Evolutionary conservation across 2,329 filamentous ascomycete species (phyloP).

Genomic region (Fusarium nygamai): DNA sequence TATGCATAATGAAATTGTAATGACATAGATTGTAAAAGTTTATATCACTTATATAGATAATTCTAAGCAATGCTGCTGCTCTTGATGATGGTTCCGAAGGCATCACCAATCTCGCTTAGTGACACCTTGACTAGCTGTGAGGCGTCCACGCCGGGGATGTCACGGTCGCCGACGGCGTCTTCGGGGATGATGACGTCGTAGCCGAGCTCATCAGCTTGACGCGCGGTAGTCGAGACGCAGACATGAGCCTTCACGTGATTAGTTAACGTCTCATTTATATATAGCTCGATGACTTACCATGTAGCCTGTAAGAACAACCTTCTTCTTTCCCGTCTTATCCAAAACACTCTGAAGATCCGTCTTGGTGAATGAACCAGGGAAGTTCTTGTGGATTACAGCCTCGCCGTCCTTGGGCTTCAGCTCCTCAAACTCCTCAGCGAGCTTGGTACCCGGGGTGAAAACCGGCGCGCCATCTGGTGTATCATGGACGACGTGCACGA

Average conservation of each 20-base stretch:
- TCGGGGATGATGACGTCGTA: conserved; percentile 71
- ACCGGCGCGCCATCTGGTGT: conserved; percentile 70
- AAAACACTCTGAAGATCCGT: conserved; percentile 66
- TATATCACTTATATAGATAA: no score
- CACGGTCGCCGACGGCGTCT: conserved; percentile 72
- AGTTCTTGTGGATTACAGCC: conserved; percentile 66
- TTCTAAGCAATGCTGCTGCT: conserved; percentile 43
- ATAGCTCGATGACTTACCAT: conserved; percentile 54
- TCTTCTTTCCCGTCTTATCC: conserved; percentile 60
- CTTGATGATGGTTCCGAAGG: conserved; percentile 68
- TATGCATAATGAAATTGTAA: background rate
- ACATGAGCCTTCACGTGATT: conserved; percentile 64
- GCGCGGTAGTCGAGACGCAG: conserved; percentile 70
- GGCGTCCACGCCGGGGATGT: conserved; percentile 70
- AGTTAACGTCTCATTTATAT: background rate
- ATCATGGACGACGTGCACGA: conserved; percentile 71
- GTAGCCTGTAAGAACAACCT: conserved; percentile 70
- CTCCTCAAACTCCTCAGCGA: conserved; percentile 70
- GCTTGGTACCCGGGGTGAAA: conserved; percentile 69
- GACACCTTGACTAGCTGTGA: conserved; percentile 61
- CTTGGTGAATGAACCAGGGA: conserved; percentile 68
- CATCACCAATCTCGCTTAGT: conserved; percentile 69
- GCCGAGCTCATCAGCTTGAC: conserved; percentile 67
- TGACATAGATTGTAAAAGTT: background rate
- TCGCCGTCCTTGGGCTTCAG: conserved; percentile 64